Conservation (phyloP, 208 protist species). For the Naegleria fowleri region DNA sequence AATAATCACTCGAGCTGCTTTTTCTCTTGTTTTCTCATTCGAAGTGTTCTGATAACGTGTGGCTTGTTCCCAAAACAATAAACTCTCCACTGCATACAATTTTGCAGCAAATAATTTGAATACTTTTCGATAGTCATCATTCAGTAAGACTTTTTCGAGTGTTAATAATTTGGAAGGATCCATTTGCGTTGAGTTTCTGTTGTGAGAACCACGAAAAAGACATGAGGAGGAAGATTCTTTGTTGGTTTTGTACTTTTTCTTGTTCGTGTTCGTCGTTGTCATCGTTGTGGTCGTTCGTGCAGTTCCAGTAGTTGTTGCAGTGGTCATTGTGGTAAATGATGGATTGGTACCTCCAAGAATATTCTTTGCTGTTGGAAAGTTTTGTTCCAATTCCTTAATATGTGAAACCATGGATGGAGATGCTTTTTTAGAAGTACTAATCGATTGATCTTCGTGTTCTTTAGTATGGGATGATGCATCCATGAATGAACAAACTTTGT, state of each 20-base stretch:
- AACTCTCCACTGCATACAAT: neutral
- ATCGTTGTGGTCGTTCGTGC: no score
- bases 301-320: no score
- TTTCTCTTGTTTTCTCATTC: neutral
- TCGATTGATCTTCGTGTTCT: no score
- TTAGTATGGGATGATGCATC: no score
- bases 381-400: no score
- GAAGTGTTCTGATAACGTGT: neutral
- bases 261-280: no score
- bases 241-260: neutral
- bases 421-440: no score
- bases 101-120: neutral
- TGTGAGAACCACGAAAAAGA: neutral
- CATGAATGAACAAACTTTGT: no score
- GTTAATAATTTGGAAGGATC: neutral
- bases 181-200: neutral
- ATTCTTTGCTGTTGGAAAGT: no score
- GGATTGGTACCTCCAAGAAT: no score
- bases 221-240: neutral
- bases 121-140: neutral
- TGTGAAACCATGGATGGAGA: no score
- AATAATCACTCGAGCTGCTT: neutral
- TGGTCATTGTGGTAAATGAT: no score
- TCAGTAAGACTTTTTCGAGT: neutral
- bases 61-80: neutral